Evolutionary conservation across 208 protist species (phyloP).

Genomic region (Spongospora subterranea): DNA sequence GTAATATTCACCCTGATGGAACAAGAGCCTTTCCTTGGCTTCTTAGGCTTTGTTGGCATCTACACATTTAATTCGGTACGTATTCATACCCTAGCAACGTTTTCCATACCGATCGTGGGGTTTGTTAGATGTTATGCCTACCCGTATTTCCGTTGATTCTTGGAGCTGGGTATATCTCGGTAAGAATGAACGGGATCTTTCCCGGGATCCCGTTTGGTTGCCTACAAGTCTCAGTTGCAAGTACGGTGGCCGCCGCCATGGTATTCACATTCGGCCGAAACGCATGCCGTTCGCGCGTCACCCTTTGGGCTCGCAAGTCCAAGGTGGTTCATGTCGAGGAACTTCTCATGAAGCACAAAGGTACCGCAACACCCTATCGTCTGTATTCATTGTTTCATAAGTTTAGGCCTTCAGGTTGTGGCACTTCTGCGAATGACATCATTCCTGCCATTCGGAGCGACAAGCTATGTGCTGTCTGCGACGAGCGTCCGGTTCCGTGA

Average conservation of each 20-base stretch:
- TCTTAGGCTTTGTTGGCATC: slow-evolving; percentile 14
- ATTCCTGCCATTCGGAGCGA: slow-evolving; percentile 38
- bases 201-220: slow-evolving; percentile 31
- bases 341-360: slow-evolving; percentile 33
- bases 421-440: slow-evolving; percentile 23
- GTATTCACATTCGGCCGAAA: slow-evolving; percentile 2
- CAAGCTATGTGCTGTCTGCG: neutral
- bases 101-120: neutral
- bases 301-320: neutral
- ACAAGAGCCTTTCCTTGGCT: neutral
- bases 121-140: neutral
- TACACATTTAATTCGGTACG: neutral
- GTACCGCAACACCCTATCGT: neutral
- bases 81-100: neutral
- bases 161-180: neutral
- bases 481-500: slow-evolving; percentile 52
- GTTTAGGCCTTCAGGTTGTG: slow-evolving; percentile 17
- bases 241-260: neutral
- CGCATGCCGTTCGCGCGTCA: slow-evolving; percentile 15
- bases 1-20: slow-evolving; percentile 2
- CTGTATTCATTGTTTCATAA: neutral
- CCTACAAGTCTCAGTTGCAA: neutral
- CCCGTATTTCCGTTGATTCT: slow-evolving; percentile 44
- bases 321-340: slow-evolving; percentile 46
- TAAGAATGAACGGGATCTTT: neutral